Base-by-base conservation (phyloP, 805 yeast genomes). In the Ogataea philodendri region DNA sequence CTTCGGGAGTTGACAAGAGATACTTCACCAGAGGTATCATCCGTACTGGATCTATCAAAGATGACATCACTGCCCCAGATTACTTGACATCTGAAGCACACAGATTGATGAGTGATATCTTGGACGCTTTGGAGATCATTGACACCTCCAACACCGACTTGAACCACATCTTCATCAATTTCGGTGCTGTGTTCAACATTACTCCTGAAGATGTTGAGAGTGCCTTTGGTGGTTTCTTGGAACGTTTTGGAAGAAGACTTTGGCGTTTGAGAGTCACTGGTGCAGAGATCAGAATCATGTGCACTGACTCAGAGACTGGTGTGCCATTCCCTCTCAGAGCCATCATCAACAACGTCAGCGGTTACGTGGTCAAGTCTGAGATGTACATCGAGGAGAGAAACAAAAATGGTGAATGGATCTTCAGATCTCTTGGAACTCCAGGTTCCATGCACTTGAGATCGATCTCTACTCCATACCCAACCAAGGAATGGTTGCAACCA, bases 401-500 rank as follows among this genome's bases (percentile, higher is more conserved):
- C 60, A 73, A 84, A 38, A 80, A 82, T 55, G 96, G 96, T 46
- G 96, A 89, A 55, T 89, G 97, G 97, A 85, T 93, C 19, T 93
- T 90, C 81, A 89, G 87, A 66, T 86, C 96, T 3, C 74, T 93
- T 59, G 96, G 96, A 41, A 73, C 81, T 48, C 95, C 97, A 34
- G 98, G 99, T 22, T 76, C 93, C 15, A 93, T 93, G 98, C 98
- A 93, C 59, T 72, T 93, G 70, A 81, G 97, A 66, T 84, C 96
- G 27, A 88, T 93, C 56, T 82, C 89, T 30, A 86, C 97, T 34
- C 96, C 97, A 32, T 94, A 93, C 60, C 95, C 97, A 41, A 95
- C 94, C 20, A 93, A 93, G 72, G 98, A 93, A 67, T 89, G 95
- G 69, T 74, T 93, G 56, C 98, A 93, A 70, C 97, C 97, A 54